A percentile compares a stretch with the other conserved stretches of the same genome.
Conservation (phyloP, 2,329 filamentous ascomycete genomes). For the Aspergillus sclerotialis region DNA sequence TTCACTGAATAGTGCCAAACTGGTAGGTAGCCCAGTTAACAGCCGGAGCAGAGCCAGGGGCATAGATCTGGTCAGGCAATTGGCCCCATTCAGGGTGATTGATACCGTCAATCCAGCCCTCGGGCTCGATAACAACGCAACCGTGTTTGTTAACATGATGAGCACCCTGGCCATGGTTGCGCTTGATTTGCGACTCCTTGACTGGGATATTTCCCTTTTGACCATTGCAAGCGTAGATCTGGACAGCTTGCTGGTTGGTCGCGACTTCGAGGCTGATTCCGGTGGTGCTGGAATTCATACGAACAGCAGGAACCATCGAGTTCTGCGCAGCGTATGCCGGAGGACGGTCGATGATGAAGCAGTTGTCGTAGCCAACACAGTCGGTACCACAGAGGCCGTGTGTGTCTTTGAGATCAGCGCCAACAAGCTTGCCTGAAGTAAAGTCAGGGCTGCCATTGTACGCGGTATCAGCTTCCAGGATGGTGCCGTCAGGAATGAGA, state of each 20-base stretch:
- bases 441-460: slow-evolving; percentile 48
- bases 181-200: slow-evolving; percentile 37
- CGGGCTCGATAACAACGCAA: slow-evolving; percentile 82
- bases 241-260: slow-evolving; percentile 78
- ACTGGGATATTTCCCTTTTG: slow-evolving; percentile 58
- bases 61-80: slow-evolving; percentile 34
- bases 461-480: slow-evolving; percentile 71
- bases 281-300: slow-evolving; percentile 59
- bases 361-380: slow-evolving; percentile 76
- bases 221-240: slow-evolving; percentile 77
- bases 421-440: slow-evolving; percentile 71
- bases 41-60: slow-evolving; percentile 31
- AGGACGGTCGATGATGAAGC: slow-evolving; percentile 42
- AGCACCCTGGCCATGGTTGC: slow-evolving; percentile 45
- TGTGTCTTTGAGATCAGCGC: slow-evolving; percentile 59
- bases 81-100: slow-evolving; percentile 86
- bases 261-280: slow-evolving; percentile 78
- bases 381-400: slow-evolving; percentile 68
- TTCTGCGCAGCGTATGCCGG: slow-evolving; percentile 24
- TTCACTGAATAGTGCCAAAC: slow-evolving; percentile 28
- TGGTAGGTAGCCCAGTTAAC: slow-evolving; percentile 40
- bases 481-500: slow-evolving; percentile 67
- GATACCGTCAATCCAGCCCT: slow-evolving; percentile 91
- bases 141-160: slow-evolving; percentile 58
- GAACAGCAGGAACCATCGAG: slow-evolving; percentile 46